Evolutionary conservation across 495 filamentous ascomycete genomes (phyloP).

Genomic region (Achaetomiella virescens): DNA sequence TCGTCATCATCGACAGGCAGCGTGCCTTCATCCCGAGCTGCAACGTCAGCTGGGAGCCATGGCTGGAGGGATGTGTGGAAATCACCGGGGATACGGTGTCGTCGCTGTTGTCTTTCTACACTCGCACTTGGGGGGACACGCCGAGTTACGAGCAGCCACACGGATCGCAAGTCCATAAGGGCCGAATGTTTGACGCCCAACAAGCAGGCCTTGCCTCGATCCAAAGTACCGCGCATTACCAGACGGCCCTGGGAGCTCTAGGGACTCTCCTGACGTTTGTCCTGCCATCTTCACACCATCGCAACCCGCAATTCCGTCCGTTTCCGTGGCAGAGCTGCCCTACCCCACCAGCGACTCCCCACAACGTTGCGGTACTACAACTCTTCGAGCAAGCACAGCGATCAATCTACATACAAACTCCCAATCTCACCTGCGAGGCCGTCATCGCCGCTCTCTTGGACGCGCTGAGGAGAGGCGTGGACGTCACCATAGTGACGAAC

Average conservation of each 20-base stretch:
- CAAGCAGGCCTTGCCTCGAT: constrained; percentile 6
- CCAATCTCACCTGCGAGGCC: constrained; percentile 59
- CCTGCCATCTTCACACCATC: constrained; percentile 63
- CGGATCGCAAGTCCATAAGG: background rate
- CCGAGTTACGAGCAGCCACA: constrained; percentile 2
- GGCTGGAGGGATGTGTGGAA: constrained; percentile 65
- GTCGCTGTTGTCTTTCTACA: constrained; percentile 55
- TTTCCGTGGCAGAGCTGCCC: constrained; percentile 40
- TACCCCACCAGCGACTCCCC: constrained; percentile 54
- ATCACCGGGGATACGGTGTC: constrained; percentile 50
- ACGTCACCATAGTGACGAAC: constrained; percentile 58
- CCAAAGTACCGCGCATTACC: constrained; percentile 15
- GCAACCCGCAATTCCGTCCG: constrained; percentile 49
- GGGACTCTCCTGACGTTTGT: constrained; percentile 45
- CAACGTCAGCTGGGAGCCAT: constrained; percentile 71
- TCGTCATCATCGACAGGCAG: constrained; percentile 60
- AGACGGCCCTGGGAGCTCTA: background rate
- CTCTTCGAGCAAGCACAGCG: constrained; percentile 45
- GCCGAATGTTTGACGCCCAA: background rate
- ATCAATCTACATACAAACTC: constrained; percentile 61
- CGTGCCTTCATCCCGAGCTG: constrained; percentile 58
- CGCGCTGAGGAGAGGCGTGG: constrained; percentile 52
- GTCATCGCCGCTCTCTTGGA: constrained; percentile 50
- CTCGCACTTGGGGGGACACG: constrained; percentile 47
- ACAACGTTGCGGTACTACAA: constrained; percentile 56